Evolutionary conservation across 495 filamentous ascomycete species (phyloP), one percentile per base, ranked within the genome.

Genomic region (Lentithecium fluviatile): DNA sequence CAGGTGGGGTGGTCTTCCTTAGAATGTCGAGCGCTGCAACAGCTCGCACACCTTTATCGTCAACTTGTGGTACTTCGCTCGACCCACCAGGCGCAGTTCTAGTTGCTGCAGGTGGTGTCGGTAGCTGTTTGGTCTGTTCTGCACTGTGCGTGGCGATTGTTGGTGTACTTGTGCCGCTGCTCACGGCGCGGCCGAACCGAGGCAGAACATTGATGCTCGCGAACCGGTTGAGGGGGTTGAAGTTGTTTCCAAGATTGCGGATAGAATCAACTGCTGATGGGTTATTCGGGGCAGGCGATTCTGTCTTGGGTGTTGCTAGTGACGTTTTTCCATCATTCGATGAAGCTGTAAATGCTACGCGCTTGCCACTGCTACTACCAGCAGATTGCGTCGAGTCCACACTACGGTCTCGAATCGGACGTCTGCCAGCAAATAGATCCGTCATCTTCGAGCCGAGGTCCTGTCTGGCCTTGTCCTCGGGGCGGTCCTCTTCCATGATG

Each of bases 151-250:
- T 49, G 26, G 68, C 43, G 36, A 63, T n/a, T 10, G 67, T 65
- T 15, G 68, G 42, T 46, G 75, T 66, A 17, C 64, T 66, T 45
- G 70, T 32, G n/a, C 5, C 46, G 42, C 62, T 76, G 6, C 80
- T 75, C 3, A 71, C 62, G n/a, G 58, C 75, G 40, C 91, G 81
- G 2, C 89, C 90, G 63, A 95, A 95, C 10, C 83, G 86, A 38
- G 86, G 80, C 66, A 93, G 37, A 21, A 85, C 77, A 47, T 77
- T 76, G 75, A 92, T 85, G 19, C 86, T 82, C 8, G 78, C 69
- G 32, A 96, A 82, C 48, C 90, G 82, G 45, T 86, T 90, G 63
- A 97, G 83, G 0, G 91, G 91, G 62, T 96, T 96, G 12, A 96
- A 75, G 2, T 88, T 85, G 67, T 81, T 94, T 20, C 89, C 87